Evolutionary conservation across 257 asterid genomes (phyloP).

Genomic region (Linderniella brevidens): DNA sequence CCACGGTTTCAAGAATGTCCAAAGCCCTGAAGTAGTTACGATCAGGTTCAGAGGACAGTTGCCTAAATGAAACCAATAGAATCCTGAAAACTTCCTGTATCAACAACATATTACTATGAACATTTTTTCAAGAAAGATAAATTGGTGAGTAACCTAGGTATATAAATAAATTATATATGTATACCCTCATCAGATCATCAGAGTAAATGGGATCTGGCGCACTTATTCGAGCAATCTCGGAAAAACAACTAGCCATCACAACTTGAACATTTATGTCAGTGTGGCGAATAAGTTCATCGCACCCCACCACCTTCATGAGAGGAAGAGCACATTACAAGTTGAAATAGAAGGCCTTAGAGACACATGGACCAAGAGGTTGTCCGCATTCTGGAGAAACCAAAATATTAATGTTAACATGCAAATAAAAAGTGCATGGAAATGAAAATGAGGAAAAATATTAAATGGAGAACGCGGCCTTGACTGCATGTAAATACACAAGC

Average conservation of each 20-base stretch:
- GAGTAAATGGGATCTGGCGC: slow-evolving; percentile 32
- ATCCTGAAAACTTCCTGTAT: slow-evolving; percentile 27
- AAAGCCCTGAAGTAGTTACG: slow-evolving; percentile 17
- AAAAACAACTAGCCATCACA: slow-evolving; percentile 28
- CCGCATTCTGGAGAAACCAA: slow-evolving; percentile 25
- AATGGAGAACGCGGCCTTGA: no score
- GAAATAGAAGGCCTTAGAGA: slow-evolving; percentile 25
- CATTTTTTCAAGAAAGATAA: not conserved
- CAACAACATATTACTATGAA: slow-evolving; percentile 7
- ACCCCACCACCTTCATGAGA: slow-evolving; percentile 25
- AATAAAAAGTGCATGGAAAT: not conserved
- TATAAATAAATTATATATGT: slow-evolving; percentile 2
- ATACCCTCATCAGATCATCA: slow-evolving; percentile 28
- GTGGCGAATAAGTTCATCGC: slow-evolving; percentile 18
- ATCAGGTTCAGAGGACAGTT: slow-evolving; percentile 19
- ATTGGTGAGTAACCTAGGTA: not conserved
- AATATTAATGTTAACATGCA: not conserved
- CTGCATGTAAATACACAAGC: no score
- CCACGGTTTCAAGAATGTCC: slow-evolving; percentile 27
- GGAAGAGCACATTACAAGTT: slow-evolving; percentile 20
- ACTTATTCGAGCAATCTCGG: slow-evolving; percentile 33
- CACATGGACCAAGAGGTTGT: slow-evolving; percentile 21
- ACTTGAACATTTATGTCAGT: slow-evolving; percentile 23
- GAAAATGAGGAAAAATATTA: not conserved
- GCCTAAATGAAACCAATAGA: slow-evolving; percentile 24